Conservation (phyloP, 108 stramenopile genomes). For the Aurantiochytrium sp. region DNA sequence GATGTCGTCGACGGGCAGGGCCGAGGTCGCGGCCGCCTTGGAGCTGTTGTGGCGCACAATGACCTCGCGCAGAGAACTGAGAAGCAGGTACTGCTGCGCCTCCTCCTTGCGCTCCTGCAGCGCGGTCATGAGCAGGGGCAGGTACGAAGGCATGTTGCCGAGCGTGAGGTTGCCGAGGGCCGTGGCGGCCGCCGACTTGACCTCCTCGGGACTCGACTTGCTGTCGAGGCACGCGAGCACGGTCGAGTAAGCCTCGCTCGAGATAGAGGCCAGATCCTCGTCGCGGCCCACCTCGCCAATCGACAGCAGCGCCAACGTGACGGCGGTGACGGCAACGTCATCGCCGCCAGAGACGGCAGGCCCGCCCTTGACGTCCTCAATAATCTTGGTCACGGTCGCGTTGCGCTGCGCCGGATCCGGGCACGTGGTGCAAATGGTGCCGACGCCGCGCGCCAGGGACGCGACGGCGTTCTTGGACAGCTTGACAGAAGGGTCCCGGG, state of each 20-base stretch:
- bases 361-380: conserved; percentile 35
- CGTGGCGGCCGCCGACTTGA: conserved; percentile 86
- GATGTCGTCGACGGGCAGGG: conserved; percentile 48
- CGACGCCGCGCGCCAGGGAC: conserved; percentile 74
- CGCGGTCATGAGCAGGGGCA: conserved; percentile 75
- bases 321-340: conserved; percentile 33
- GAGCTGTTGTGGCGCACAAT: conserved; percentile 72
- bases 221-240: conserved; percentile 61
- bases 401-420: conserved; percentile 48
- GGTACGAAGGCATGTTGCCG: conserved; percentile 61
- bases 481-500: conserved; percentile 26
- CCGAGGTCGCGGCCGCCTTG: conserved; percentile 50
- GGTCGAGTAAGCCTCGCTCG: conserved; percentile 30
- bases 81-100: conserved; percentile 78
- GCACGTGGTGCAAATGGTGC: conserved; percentile 61
- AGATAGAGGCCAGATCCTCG: conserved; percentile 59
- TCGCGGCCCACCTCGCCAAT: conserved; percentile 84
- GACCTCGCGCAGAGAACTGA: conserved; percentile 83
- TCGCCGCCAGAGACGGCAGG: conserved; percentile 55
- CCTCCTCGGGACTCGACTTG: conserved; percentile 66
- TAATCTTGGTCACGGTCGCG: conserved; percentile 48
- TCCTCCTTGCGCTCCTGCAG: conserved; percentile 64
- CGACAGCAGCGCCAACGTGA: conserved; percentile 74
- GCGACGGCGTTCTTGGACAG: conserved; percentile 62
- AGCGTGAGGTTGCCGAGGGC: conserved; percentile 82